Conservation (phyloP, 345 rosid species). For the Gossypioides kirkii region DNA sequence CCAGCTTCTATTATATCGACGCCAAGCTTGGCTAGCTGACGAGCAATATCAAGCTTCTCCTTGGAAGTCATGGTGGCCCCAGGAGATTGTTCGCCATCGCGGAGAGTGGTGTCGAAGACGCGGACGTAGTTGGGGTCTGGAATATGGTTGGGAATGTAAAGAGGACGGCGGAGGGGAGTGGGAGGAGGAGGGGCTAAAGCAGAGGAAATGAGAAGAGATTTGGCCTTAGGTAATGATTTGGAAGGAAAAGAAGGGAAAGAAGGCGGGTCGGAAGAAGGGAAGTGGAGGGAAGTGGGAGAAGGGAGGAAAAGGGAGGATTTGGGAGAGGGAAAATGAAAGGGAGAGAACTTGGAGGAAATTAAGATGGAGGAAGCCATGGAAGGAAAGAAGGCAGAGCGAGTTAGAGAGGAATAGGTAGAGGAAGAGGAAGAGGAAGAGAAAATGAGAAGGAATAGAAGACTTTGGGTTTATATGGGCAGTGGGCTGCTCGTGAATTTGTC, state of each 20-base stretch:
- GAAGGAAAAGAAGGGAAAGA: conserved; percentile 15
- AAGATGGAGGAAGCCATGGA: conserved; percentile 14
- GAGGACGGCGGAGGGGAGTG: conserved; percentile 43
- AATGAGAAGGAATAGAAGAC: too few relatives aligned
- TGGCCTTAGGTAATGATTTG: conserved; percentile 15
- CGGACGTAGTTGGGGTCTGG: conserved; percentile 74
- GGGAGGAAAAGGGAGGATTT: conserved; percentile 17
- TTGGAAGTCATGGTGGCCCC: conserved; percentile 94
- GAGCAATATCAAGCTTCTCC: conserved; percentile 84
- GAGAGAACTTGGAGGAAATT: background rate
- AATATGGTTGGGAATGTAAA: conserved; percentile 65
- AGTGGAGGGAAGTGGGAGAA: conserved; percentile 11
- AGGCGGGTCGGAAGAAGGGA: conserved; percentile 10
- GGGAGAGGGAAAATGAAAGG: background rate
- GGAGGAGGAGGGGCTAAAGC: conserved; percentile 19
- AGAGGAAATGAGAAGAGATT: conserved; percentile 18
- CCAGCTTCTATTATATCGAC: conserved; percentile 95
- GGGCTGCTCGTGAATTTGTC: too few relatives aligned
- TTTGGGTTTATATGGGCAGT: too few relatives aligned
- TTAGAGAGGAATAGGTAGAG: too few relatives aligned
- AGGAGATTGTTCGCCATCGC: conserved; percentile 98
- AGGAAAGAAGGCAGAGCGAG: too few relatives aligned
- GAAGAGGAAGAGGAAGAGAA: too few relatives aligned
- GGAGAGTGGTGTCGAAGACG: conserved; percentile 92
- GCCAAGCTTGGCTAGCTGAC: conserved; percentile 76